These are phyloP conservation scores for Lepidium didymum DNA, from an alignment of 345 rosid genomes.

Conservation along the genomic window DNA sequence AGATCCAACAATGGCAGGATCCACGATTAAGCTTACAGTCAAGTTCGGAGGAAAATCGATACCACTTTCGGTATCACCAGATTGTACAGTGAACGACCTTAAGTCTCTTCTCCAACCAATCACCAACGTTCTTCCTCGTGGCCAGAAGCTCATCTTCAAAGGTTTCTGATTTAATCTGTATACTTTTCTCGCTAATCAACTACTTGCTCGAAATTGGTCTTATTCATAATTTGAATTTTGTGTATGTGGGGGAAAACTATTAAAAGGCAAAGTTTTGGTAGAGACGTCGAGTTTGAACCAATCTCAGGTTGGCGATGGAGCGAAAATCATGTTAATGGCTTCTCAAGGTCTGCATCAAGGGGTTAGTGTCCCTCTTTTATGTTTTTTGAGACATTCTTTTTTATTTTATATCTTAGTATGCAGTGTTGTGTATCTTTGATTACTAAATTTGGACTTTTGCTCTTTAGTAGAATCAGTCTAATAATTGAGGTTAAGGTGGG, in stretches of 20 bases:
- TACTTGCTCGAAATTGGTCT: not conserved
- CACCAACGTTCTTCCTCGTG: conserved; percentile 92
- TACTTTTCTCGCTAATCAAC: not conserved
- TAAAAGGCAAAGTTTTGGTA: conserved; percentile 65
- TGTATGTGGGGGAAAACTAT: not conserved
- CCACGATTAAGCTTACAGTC: conserved; percentile 42
- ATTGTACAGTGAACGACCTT: conserved; percentile 47
- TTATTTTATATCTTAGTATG: not conserved
- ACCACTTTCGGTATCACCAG: conserved; percentile 42
- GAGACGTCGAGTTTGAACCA: conserved; percentile 61
- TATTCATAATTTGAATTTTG: not conserved
- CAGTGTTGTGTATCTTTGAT: not conserved
- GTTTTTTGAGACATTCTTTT: not conserved
- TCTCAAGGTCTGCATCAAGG: conserved; percentile 95
- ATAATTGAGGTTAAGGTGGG: not conserved
- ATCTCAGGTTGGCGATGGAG: conserved; percentile 56
- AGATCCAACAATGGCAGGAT: conserved; percentile 17
- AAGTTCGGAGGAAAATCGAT: conserved; percentile 68
- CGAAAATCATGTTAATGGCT: conserved; percentile 83
- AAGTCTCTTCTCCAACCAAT: conserved; percentile 71
- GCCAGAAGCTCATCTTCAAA: conserved; percentile 86
- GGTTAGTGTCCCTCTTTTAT: conserved; percentile 31
- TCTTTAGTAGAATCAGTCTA: not conserved
- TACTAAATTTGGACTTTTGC: not conserved
- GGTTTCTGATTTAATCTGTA: conserved; percentile 30